A percentile compares a stretch with the other conserved stretches of the same genome.
Evolutionary conservation across 1,284 basidiomycete species (phyloP).

Genomic region (Veloboletus limbatus): DNA sequence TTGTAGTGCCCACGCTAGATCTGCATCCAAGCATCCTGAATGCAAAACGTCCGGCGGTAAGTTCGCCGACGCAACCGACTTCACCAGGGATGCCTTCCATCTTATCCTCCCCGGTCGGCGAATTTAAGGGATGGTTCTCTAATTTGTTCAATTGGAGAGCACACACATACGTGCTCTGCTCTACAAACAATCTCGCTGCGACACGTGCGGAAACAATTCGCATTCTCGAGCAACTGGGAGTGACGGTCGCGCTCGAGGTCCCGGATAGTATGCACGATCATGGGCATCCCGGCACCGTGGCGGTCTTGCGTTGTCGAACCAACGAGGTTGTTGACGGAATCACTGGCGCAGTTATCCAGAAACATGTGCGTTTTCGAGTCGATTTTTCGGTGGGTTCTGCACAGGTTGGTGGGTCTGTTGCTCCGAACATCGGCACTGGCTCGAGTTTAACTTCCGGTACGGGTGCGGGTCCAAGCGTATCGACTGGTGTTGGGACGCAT

Average conservation of each 20-base stretch:
- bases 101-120: constrained; percentile 51
- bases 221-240: constrained; percentile 67
- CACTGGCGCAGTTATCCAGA: constrained; percentile 45
- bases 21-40: constrained; percentile 28
- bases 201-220: constrained; percentile 66
- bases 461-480: not conserved
- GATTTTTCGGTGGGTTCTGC: constrained; percentile 56
- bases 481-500: not conserved
- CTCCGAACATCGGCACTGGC: constrained; percentile 8
- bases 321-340: constrained; percentile 52
- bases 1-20: constrained; percentile 38
- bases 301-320: constrained; percentile 60
- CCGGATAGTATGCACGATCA: constrained; percentile 34
- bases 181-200: constrained; percentile 55
- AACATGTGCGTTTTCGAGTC: constrained; percentile 59
- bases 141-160: constrained; percentile 75
- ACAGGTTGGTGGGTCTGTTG: constrained; percentile 17
- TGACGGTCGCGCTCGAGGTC: constrained; percentile 53
- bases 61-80: constrained; percentile 33
- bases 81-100: constrained; percentile 30
- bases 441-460: not conserved
- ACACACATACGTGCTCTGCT: constrained; percentile 68
- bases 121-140: constrained; percentile 81
- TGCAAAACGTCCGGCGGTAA: constrained; percentile 39
- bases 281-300: constrained; percentile 13